phyloP scores from a whole-genome alignment of 148 eudicot genomes.

The Camellia lanceoleosa region DNA sequence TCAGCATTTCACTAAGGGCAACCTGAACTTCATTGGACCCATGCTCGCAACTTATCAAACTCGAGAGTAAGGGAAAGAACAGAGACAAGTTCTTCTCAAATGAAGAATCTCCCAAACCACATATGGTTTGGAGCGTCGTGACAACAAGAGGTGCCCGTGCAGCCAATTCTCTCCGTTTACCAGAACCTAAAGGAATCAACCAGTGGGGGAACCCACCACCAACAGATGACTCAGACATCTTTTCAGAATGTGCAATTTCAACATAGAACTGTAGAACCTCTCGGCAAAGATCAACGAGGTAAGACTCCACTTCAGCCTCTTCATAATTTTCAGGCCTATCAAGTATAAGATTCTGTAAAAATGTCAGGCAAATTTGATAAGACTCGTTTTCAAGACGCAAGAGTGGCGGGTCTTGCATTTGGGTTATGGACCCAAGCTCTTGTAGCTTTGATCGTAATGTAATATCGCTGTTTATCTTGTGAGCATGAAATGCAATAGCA shows the following conservation, averaged over 20 bases:
- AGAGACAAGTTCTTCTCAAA: constrained; percentile 59
- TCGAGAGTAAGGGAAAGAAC: constrained; percentile 69
- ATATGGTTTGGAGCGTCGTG: constrained; percentile 69
- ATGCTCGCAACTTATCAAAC: constrained; percentile 74
- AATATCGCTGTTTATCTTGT: constrained; percentile 62
- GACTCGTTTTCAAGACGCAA: constrained; percentile 90
- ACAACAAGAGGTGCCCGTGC: constrained; percentile 79
- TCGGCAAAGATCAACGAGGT: constrained; percentile 62
- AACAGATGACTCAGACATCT: constrained; percentile 26
- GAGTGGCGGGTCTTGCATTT: constrained; percentile 97
- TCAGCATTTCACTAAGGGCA: constrained; percentile 75
- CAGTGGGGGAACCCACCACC: constrained; percentile 30
- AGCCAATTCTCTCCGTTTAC: constrained; percentile 65
- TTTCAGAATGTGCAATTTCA: constrained; percentile 40
- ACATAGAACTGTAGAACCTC: constrained; percentile 76
- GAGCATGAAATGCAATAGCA: constrained; percentile 71
- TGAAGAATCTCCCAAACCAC: constrained; percentile 57
- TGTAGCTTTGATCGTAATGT: constrained; percentile 61
- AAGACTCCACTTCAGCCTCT: constrained; percentile 58
- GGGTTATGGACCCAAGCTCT: constrained; percentile 67
- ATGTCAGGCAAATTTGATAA: constrained; percentile 79
- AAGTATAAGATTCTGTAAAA: constrained; percentile 64
- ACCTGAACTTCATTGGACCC: constrained; percentile 77
- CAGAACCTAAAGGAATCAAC: constrained; percentile 67
- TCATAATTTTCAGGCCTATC: constrained; percentile 53